Evolutionary conservation across 2,329 filamentous ascomycete species (phyloP).

Genomic region (Colletotrichum phormii): DNA sequence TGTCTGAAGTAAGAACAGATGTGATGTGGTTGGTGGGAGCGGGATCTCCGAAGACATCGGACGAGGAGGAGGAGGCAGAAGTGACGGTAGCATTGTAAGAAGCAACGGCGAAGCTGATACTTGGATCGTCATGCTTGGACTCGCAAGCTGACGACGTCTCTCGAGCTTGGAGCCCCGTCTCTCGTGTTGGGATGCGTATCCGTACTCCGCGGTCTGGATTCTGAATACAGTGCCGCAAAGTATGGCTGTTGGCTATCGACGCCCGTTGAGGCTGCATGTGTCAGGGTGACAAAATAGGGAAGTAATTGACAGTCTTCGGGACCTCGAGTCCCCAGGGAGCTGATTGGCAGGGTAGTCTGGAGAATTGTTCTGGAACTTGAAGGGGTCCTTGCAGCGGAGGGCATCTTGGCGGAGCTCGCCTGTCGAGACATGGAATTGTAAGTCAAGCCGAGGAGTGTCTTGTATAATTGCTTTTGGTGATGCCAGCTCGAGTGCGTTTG

Average conservation of each 20-base stretch:
- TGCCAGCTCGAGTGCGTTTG: background rate
- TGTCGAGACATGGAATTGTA: background rate
- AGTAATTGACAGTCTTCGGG: background rate
- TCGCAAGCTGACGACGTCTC: background rate
- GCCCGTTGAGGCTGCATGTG: background rate
- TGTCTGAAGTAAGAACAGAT: background rate
- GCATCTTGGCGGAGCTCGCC: background rate
- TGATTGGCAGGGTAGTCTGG: background rate
- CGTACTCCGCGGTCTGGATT: background rate
- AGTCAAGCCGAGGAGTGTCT: background rate
- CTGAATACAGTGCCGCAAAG: background rate
- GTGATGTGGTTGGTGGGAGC: background rate
- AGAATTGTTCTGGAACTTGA: background rate
- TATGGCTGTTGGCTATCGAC: background rate
- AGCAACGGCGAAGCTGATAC: background rate
- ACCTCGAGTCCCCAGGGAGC: background rate
- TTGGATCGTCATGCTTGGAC: background rate
- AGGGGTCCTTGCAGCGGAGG: background rate
- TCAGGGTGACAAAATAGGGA: background rate
- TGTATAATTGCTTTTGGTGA: background rate
- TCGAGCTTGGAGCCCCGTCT: background rate
- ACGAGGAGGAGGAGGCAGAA: background rate
- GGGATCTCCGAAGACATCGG: background rate
- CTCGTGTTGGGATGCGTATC: background rate
- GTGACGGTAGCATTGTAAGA: background rate